phyloP scores from a whole-genome alignment of 2,329 filamentous ascomycete species.

The Pseudogymnoascus sp. region DNA sequence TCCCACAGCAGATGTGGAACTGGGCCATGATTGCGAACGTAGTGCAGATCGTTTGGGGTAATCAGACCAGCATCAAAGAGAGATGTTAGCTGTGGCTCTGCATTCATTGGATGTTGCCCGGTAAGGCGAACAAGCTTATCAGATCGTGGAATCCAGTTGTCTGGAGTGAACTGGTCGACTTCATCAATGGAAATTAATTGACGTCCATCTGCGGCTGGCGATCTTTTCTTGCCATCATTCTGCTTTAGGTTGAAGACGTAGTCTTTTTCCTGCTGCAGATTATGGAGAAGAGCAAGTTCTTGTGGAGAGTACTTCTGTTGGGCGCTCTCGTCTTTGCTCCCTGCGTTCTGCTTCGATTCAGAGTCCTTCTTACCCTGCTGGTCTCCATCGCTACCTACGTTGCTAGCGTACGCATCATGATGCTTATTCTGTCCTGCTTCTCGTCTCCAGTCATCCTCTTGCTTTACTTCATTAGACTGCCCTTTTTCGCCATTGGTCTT shows the following conservation, averaged over 20 bases:
- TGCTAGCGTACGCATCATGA: constrained; percentile 16
- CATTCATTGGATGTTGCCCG: constrained; percentile 47
- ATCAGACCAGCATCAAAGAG: constrained; percentile 42
- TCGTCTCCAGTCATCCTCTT: constrained; percentile 16
- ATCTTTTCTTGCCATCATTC: constrained; percentile 37
- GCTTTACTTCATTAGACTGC: constrained; percentile 21
- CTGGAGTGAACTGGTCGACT: constrained; percentile 43
- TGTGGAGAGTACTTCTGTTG: constrained; percentile 33
- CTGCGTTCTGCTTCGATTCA: constrained; percentile 16
- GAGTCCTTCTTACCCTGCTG: constrained; percentile 26
- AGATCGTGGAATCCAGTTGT: constrained; percentile 46
- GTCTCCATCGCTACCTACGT: constrained; percentile 16
- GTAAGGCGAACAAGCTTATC: constrained; percentile 42
- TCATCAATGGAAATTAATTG: constrained; percentile 37
- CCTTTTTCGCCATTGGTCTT: constrained; percentile 27
- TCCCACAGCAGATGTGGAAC: constrained; percentile 44
- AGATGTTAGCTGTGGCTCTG: constrained; percentile 36
- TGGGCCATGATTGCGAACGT: constrained; percentile 46
- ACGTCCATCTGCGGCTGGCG: constrained; percentile 30
- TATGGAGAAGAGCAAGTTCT: constrained; percentile 36
- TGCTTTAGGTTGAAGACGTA: constrained; percentile 34
- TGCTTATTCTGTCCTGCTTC: constrained; percentile 20
- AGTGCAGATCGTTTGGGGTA: constrained; percentile 45
- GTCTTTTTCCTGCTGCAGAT: constrained; percentile 38
- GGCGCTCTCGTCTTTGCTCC: constrained; percentile 27